Evolutionary conservation across 768 basidiomycete species (phyloP), one percentile per base, ranked within the genome.

Genomic region (Boletus rubropictus): DNA sequence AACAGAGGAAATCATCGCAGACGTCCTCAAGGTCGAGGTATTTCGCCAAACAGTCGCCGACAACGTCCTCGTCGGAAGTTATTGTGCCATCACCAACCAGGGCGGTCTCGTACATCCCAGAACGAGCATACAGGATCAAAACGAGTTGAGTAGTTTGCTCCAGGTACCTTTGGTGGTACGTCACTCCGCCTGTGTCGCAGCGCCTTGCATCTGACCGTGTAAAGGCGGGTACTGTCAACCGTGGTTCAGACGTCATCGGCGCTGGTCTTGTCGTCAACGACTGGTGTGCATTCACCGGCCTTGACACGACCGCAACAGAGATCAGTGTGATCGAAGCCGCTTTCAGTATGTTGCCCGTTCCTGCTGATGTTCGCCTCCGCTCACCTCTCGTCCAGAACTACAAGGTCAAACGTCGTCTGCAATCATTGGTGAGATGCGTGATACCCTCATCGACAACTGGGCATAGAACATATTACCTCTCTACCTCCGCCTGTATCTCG

Each of bases 1-100:
- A 70, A 99, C 96, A 20, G 96, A 99, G 64, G 96, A 99, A 69
- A 98, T 99, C 72, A 97, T 99, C 69, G 96, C 96, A 24, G 96
- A 99, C 66, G 91, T 96, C 17, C 80, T 99, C 57, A 98, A 98
- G 69, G 96, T 98, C 52, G 96, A 99, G 66, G 96, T 98, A 5
- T 99, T 99, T 74, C 78, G 96, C 39, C 96, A 99, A 68, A 99
- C 93, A 9, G 76, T 99, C 55, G 96, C 96, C 11, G 86, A 90
- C 56, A 97, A 98, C 70, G 94, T 94, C 40, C 81, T 99, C 37
- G 95, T 98, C 34, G 96, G 96, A 33, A 89, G 86, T 50, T 99
- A 98, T 66, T 94, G 91, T 67, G 89, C 83, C 45, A 82, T 99
- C 66, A 87, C 87, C 39, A 98, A 98, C 64, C 92, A 98, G 72